These are phyloP conservation scores for Paraphysoderma sedebokerense DNA, from an alignment of 371 early-diverging fungal species.

Conservation along the genomic window DNA sequence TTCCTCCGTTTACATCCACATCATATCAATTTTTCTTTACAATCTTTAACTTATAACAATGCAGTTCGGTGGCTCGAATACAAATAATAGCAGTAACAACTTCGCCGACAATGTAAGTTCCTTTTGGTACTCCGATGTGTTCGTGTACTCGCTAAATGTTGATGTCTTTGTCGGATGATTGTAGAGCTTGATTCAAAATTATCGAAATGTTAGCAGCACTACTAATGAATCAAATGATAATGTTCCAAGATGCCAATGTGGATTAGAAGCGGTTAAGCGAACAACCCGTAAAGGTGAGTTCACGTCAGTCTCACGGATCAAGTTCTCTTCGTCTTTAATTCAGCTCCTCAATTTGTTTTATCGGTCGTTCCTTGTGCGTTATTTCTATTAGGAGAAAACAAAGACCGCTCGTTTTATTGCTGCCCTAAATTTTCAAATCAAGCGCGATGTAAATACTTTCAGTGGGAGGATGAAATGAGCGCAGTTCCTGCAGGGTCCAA, in stretches of 20 bases:
- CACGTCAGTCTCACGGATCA: too few relatives aligned
- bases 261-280: slow-evolving; percentile 15
- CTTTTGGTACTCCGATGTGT: background rate
- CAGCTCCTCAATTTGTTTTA: too few relatives aligned
- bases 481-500: too few relatives aligned
- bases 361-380: too few relatives aligned
- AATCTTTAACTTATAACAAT: background rate
- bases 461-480: slow-evolving; percentile 33
- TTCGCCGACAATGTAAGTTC: background rate
- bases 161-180: background rate
- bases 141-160: background rate
- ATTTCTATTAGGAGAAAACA: too few relatives aligned
- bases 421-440: slow-evolving; percentile 21
- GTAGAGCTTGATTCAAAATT: background rate
- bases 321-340: too few relatives aligned
- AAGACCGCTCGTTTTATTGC: slow-evolving; percentile 20
- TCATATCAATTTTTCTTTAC: too few relatives aligned
- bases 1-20: too few relatives aligned
- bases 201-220: background rate
- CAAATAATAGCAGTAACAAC: background rate
- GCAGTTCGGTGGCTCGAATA: background rate
- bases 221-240: background rate
- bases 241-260: slow-evolving; percentile 31
- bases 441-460: slow-evolving; percentile 29
- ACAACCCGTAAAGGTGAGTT: slow-evolving; percentile 19